These are phyloP conservation scores for Annulohypoxylon stygium DNA, from an alignment of 495 filamentous ascomycete genomes.

Conservation along the genomic window DNA sequence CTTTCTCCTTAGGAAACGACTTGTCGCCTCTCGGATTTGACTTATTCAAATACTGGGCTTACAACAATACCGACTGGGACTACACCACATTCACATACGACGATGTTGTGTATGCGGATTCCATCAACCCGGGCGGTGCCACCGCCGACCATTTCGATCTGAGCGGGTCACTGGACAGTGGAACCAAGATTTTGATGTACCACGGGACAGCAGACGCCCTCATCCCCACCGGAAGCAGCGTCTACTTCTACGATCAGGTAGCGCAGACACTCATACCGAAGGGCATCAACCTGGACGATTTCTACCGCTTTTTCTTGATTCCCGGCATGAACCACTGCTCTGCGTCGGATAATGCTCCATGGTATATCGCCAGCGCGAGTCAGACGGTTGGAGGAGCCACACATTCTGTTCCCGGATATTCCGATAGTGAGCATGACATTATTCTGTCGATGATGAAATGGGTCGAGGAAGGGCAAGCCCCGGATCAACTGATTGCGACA, in stretches of 20 bases:
- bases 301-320: conserved; percentile 61
- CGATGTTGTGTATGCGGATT: conserved; percentile 50
- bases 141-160: conserved; percentile 64
- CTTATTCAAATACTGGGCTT: conserved; percentile 58
- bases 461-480: conserved; percentile 58
- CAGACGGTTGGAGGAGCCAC: conserved; percentile 49
- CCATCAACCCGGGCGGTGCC: conserved; percentile 53
- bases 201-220: conserved; percentile 66
- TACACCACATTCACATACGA: conserved; percentile 54
- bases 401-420: conserved; percentile 54
- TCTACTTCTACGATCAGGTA: conserved; percentile 58
- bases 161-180: conserved; percentile 56
- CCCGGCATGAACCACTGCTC: conserved; percentile 61
- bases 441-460: conserved; percentile 60
- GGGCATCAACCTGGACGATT: conserved; percentile 50
- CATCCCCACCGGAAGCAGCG: conserved; percentile 60
- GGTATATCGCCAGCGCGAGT: conserved; percentile 55
- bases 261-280: conserved; percentile 41
- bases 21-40: conserved; percentile 50
- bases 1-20: conserved; percentile 21
- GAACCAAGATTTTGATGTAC: conserved; percentile 69
- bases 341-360: conserved; percentile 52
- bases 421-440: conserved; percentile 56
- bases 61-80: conserved; percentile 58
- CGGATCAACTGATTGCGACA: conserved; percentile 60